Conservation (phyloP, 2,329 filamentous ascomycete genomes). For the Fusarium sacchari region DNA sequence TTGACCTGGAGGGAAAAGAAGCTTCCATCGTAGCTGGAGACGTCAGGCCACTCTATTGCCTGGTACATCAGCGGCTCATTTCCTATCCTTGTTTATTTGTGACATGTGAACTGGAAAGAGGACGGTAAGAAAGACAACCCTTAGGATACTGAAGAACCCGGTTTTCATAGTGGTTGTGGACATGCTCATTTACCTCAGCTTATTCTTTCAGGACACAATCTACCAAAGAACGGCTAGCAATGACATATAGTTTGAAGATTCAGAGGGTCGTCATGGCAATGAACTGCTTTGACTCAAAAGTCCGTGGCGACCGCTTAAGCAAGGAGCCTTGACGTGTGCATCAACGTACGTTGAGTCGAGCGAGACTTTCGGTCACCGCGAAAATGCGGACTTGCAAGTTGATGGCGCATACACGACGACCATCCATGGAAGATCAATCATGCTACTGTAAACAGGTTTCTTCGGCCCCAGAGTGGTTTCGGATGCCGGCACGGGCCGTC, state of each 20-base stretch:
- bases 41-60: too few relatives aligned
- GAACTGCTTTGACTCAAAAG: not conserved
- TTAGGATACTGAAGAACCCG: too few relatives aligned
- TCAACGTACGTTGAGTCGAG: accelerated
- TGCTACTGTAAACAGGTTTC: not conserved
- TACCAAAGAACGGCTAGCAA: accelerated
- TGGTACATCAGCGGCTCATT: too few relatives aligned
- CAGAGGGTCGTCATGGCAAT: accelerated
- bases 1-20: too few relatives aligned
- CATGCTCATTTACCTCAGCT: not conserved
- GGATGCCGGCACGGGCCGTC: not conserved
- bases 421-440: accelerated
- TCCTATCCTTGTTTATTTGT: too few relatives aligned
- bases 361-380: accelerated
- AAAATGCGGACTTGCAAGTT: accelerated
- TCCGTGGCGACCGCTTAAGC: too few relatives aligned
- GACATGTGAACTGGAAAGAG: too few relatives aligned
- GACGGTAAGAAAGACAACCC: too few relatives aligned
- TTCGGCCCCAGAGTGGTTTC: not conserved
- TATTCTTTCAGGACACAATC: not conserved
- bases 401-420: accelerated
- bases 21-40: too few relatives aligned
- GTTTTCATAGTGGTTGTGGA: not conserved
- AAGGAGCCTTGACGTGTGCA: too few relatives aligned
- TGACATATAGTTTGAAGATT: accelerated